Evolutionary conservation across 2,329 filamentous ascomycete species (phyloP), one percentile per base, ranked within the genome.

Genomic region (Diaporthe ampelina): DNA sequence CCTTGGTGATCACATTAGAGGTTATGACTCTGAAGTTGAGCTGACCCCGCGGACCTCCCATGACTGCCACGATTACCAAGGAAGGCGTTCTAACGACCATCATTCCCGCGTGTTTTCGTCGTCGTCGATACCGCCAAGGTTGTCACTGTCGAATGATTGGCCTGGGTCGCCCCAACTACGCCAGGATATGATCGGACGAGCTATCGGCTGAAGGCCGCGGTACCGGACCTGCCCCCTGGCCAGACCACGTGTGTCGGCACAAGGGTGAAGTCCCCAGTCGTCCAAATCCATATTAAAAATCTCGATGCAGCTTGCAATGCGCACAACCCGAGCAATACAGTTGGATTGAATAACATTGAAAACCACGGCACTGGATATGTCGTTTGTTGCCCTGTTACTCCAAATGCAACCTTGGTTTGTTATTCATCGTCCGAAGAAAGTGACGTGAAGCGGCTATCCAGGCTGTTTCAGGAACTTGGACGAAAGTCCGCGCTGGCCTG

Each of bases 171-270:
- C 57, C 35, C 40, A 85, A 37, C 81, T 88, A 68, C 84, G 83
- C 72, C 81, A 84, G 72, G 84, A 84, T 15, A 85, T 87, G 61
- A 90, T 90, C 80, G 89, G 89, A 8, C 84, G 86, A 37, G 88
- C 88, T 4, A 86, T 90, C 70, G 88, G 88, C n/a, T 90, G 83
- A 88, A 61, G 37, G n/a, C 63, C 26, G 24, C 40, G 24, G 24
- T 69, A 21, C 70, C 43, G 32, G 45, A 29, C 45, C 40, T 9
- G 4, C 7, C 24, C 67, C 35, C 21, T 52, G 24, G 24, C 37
- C 52, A 40, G 32, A 40, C 63, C 32, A 50, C 63, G 45, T 52
- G 21, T 52, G 29, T 67, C 48, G 48, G 29, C 48, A 54, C 63
- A 40, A 17, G 32, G 63, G 45, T 21, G 9, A 11, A 11, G 48